phyloP scores from a whole-genome alignment of 2,329 filamentous ascomycete genomes.

The Microcera coccophila region DNA sequence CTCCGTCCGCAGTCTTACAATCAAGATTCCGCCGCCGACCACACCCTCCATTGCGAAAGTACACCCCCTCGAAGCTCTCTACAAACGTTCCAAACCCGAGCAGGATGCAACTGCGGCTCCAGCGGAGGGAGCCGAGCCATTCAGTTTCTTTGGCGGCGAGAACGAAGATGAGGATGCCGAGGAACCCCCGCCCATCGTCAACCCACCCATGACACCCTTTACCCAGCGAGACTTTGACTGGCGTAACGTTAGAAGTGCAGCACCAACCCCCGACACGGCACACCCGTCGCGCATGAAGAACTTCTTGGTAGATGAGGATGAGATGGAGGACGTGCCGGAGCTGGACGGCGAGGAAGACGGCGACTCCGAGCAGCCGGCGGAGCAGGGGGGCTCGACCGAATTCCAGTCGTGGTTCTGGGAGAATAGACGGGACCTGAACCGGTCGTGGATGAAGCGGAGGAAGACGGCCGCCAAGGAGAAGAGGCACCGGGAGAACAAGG shows the following conservation, averaged over 20 bases:
- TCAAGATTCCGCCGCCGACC: constrained; percentile 50
- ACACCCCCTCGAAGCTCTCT: constrained; percentile 88
- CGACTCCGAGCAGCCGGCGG: constrained; percentile 25
- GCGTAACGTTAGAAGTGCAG: constrained; percentile 76
- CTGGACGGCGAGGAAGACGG: constrained; percentile 28
- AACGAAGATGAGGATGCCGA: constrained; percentile 45
- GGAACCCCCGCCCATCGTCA: constrained; percentile 36
- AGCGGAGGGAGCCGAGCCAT: constrained; percentile 51
- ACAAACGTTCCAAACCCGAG: constrained; percentile 64
- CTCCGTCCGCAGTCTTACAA: constrained; percentile 49
- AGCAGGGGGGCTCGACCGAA: constrained; percentile 40
- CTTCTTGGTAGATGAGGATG: constrained; percentile 49
- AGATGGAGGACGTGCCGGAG: constrained; percentile 40
- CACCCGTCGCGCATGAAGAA: constrained; percentile 63
- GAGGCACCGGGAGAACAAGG: constrained; percentile 61
- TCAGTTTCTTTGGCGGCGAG: constrained; percentile 70
- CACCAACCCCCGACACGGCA: constrained; percentile 91
- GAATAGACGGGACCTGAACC: constrained; percentile 60
- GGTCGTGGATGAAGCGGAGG: constrained; percentile 62
- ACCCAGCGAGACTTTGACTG: constrained; percentile 73
- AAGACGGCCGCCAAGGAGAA: constrained; percentile 63
- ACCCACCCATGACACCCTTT: constrained; percentile 72
- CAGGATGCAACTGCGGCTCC: constrained; percentile 33
- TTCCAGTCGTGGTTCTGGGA: constrained; percentile 69
- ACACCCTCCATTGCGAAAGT: constrained; percentile 51